Percentiles rank a stretch among this genome's conserved stretches.
Evolutionary conservation across 2,329 filamentous ascomycete species (phyloP).

Genomic region (Alternaria ventricosa): DNA sequence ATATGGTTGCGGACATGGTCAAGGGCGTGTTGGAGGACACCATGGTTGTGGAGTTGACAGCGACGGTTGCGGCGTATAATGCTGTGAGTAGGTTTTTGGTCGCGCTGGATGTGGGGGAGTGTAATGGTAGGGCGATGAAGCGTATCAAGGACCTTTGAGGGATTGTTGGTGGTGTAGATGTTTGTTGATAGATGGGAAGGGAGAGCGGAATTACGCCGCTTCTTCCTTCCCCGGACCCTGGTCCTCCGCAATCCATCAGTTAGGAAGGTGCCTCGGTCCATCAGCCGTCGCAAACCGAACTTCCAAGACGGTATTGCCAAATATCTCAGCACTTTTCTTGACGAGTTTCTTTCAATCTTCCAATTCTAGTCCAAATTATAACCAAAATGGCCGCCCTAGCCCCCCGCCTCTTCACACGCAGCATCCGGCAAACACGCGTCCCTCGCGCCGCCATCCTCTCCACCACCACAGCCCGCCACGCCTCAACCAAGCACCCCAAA

Average conservation of each 20-base stretch:
- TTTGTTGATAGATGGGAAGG: not conserved
- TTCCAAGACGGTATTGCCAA: not conserved
- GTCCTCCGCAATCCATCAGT: slow-evolving; percentile 16
- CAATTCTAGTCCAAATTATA: not conserved
- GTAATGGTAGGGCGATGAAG: slow-evolving; percentile 45
- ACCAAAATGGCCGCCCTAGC: slow-evolving; percentile 42
- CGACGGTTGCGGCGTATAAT: slow-evolving; percentile 81
- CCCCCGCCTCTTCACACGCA: slow-evolving; percentile 47
- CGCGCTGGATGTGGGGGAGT: slow-evolving; percentile 70
- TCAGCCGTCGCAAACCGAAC: slow-evolving; percentile 34
- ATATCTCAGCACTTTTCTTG: slow-evolving; percentile 12
- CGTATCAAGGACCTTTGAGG: slow-evolving; percentile 35
- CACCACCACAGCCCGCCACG: slow-evolving; percentile 45
- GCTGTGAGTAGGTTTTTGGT: slow-evolving; percentile 85
- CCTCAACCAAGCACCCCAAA: slow-evolving; percentile 73
- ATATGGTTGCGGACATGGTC: slow-evolving; percentile 69
- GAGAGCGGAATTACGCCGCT: slow-evolving; percentile 20
- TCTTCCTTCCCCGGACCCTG: slow-evolving; percentile 24
- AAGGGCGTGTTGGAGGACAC: slow-evolving; percentile 68
- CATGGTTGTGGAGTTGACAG: slow-evolving; percentile 81
- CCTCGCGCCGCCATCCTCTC: slow-evolving; percentile 12
- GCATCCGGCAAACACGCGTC: slow-evolving; percentile 45
- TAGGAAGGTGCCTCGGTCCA: slow-evolving; percentile 28
- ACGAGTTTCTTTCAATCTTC: not conserved
- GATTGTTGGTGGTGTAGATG: not conserved